Evolutionary conservation across 164 flowering plant genomes (phyloP), one percentile per base, ranked within the genome.

Genomic region (Vitis cinerea): DNA sequence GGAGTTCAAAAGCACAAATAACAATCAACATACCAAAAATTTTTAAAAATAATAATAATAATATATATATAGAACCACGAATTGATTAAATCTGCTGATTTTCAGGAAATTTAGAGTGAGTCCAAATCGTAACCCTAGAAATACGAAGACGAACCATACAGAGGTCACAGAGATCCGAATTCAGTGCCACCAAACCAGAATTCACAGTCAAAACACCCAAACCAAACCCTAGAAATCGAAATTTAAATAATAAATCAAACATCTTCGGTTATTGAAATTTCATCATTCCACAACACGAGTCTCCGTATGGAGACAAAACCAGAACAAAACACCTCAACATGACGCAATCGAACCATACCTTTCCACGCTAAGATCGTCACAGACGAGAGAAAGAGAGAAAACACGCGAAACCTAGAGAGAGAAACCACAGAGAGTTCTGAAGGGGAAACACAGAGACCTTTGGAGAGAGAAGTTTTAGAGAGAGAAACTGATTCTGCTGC

Each of bases 121-220:
- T 67, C 72, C 10, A 51, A 69, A 59, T 59, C 69, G 48, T 23
- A 47, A 55, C n/a, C 68, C 73, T 27, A 44, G 65, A 64, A 17
- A 57, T 17, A 65, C 51, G 50, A 29, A 51, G 54, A 50, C 47
- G 15, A 47, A 49, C 57, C 63, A 23, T 55, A 60, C 71, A 60
- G 6, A 30, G 16, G 76, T 72, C 71, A 72, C 65, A 72, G 23
- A 63, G 82, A 79, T 75, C 82, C 79, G 71, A 75, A 63, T 59
- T 67, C 44, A 23, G 17, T 3, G 68, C 70, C 67, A 8, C 10
- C 27, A 57, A 59, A 12, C 10, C 56, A 9, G 27, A 17, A 58
- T 44, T 52, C 37, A 29, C 29, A 30, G 48, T 66, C 31, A 70
- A 62, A 5, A 69, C 64, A 57, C 37, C 51, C 8, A 27, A 9